Percentiles rank a stretch among this genome's conserved stretches.
phyloP scores from a whole-genome alignment of 2,329 filamentous ascomycete genomes.

The Teratosphaeria pseudoeucalypti region DNA sequence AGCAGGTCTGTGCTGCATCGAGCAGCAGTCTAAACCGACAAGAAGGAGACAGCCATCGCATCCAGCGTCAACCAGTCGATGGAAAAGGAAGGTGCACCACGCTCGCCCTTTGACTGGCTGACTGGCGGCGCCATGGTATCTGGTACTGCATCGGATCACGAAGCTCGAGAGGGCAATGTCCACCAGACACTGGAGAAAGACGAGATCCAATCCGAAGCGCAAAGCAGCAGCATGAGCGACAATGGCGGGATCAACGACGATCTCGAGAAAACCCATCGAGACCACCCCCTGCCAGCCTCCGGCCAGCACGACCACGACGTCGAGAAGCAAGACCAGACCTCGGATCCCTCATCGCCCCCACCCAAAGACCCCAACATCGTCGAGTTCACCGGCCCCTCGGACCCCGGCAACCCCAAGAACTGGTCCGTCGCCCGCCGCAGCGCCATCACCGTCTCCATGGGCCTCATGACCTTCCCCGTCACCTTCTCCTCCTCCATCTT shows the following conservation, averaged over 20 bases:
- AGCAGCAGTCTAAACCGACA: too few relatives aligned
- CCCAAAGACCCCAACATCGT: conserved; percentile 15
- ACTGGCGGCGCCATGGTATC: not conserved
- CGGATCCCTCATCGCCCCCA: not conserved
- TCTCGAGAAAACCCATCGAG: not conserved
- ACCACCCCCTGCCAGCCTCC: not conserved
- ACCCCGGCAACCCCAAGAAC: conserved; percentile 18
- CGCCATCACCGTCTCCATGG: conserved; percentile 13
- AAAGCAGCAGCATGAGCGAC: not conserved
- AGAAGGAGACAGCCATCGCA: too few relatives aligned
- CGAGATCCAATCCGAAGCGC: not conserved
- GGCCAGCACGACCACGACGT: not conserved
- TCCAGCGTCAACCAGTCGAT: too few relatives aligned
- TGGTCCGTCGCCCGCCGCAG: conserved; percentile 10
- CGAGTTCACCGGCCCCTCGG: conserved; percentile 16
- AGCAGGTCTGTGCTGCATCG: too few relatives aligned
- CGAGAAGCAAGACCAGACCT: not conserved
- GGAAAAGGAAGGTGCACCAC: too few relatives aligned
- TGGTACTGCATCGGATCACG: not conserved
- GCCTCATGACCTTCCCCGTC: conserved; percentile 14
- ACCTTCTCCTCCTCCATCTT: conserved; percentile 8
- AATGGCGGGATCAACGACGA: not conserved
- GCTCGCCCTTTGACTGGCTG: not conserved
- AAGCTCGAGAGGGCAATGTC: not conserved
- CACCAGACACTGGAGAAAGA: not conserved